Percentiles rank a stretch among this genome's conserved stretches.
phyloP scores from a whole-genome alignment of 164 flowering plant genomes.

The Macadamia integrifolia region DNA sequence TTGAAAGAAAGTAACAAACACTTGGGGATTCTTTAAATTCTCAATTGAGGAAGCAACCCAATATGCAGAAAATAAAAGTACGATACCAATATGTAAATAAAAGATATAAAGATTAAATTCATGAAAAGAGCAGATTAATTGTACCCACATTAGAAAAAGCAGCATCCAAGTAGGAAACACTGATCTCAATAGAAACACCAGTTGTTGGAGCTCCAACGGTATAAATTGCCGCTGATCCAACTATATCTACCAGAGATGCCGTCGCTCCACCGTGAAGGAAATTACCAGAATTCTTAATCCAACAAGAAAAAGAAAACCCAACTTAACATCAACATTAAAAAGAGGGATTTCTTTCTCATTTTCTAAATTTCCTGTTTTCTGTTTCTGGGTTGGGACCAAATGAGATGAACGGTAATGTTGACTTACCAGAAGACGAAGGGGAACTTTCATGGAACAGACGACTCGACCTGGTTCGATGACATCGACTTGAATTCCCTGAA shows the following conservation, averaged over 20 bases:
- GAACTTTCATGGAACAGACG: conserved; percentile 62
- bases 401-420: not conserved
- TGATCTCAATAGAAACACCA: conserved; percentile 77
- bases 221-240: conserved; percentile 56
- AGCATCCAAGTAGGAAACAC: conserved; percentile 67
- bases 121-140: not conserved
- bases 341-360: not conserved
- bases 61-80: not conserved
- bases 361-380: not conserved
- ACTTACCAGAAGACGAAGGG: conserved; percentile 54
- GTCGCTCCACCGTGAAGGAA: conserved; percentile 73
- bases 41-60: no score
- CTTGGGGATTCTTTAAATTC: no score
- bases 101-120: not conserved
- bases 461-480: conserved; percentile 61
- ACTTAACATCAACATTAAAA: not conserved
- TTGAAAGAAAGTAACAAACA: no score
- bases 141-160: conserved; percentile 48
- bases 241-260: conserved; percentile 59
- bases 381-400: not conserved
- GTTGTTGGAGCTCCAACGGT: conserved; percentile 30
- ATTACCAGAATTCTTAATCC: conserved; percentile 42
- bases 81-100: not conserved
- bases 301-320: conserved; percentile 7
- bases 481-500: conserved; percentile 44